A percentile compares a stretch with the other conserved stretches of the same genome.
Evolutionary conservation across 2,329 filamentous ascomycete species (phyloP).

Genomic region (Endocalyx cinctus): DNA sequence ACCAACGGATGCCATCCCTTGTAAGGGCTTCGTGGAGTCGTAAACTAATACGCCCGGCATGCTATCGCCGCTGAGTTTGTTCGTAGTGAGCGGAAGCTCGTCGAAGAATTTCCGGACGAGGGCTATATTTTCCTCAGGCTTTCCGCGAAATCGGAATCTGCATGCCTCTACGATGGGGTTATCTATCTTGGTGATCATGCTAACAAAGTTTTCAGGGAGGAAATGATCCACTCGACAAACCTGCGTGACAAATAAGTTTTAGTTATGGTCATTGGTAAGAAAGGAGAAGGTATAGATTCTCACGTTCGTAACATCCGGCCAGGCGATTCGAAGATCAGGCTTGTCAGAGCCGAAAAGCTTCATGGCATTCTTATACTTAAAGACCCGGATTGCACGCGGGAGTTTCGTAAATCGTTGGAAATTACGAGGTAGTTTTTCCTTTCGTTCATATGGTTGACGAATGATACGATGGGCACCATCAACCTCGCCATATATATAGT

Average conservation of each 20-base stretch:
- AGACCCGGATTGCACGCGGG: too few relatives aligned
- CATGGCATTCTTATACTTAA: slow-evolving; percentile 83
- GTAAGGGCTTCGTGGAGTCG: slow-evolving; percentile 68
- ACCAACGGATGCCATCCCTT: slow-evolving; percentile 58
- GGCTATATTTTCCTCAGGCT: slow-evolving; percentile 35
- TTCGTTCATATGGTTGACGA: too few relatives aligned
- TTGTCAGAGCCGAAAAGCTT: slow-evolving; percentile 81
- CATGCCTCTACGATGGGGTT: slow-evolving; percentile 72
- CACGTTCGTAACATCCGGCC: slow-evolving; percentile 47
- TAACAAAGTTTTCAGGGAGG: slow-evolving; percentile 58
- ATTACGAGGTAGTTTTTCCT: too few relatives aligned
- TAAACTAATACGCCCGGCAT: slow-evolving; percentile 74
- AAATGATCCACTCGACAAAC: slow-evolving; percentile 63
- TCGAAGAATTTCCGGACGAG: slow-evolving; percentile 66
- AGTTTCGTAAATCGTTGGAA: too few relatives aligned
- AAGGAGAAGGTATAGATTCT: slow-evolving; percentile 15
- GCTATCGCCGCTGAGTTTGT: slow-evolving; percentile 64
- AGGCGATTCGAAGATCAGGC: slow-evolving; percentile 72
- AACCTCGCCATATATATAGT: slow-evolving; percentile 29
- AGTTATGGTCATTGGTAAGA: neutral
- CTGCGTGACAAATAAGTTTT: too few relatives aligned
- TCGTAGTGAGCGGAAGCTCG: slow-evolving; percentile 52
- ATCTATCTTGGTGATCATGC: slow-evolving; percentile 67
- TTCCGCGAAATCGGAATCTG: slow-evolving; percentile 55
- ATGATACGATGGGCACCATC: slow-evolving; percentile 23